Evolutionary conservation across 257 asterid species (phyloP).

Genomic region (Echium plantagineum): DNA sequence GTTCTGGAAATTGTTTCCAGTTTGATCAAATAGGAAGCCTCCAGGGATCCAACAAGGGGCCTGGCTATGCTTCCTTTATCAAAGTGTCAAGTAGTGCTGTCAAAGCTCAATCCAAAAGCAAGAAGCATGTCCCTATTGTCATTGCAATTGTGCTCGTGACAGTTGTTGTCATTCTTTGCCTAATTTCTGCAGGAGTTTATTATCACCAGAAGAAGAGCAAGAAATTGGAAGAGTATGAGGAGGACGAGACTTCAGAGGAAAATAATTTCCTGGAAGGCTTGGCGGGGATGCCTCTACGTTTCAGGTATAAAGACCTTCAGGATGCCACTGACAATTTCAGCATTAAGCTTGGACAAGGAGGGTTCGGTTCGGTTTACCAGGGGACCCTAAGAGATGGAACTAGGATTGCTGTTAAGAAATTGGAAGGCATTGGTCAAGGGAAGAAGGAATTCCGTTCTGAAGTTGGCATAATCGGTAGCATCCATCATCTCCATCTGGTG

Average conservation of each 20-base stretch:
- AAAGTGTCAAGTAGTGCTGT: slow-evolving; percentile 23
- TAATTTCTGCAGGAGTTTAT: slow-evolving; percentile 32
- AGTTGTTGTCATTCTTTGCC: slow-evolving; percentile 29
- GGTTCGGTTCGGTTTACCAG: slow-evolving; percentile 87
- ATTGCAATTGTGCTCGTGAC: slow-evolving; percentile 40
- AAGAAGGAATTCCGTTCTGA: slow-evolving; percentile 97
- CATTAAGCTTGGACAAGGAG: slow-evolving; percentile 94
- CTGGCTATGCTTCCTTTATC: slow-evolving; percentile 27
- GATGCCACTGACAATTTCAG: slow-evolving; percentile 55
- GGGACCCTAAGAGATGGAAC: slow-evolving; percentile 75
- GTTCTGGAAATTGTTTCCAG: slow-evolving; percentile 54
- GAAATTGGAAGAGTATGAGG: slow-evolving; percentile 36
- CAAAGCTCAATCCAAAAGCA: slow-evolving; percentile 17
- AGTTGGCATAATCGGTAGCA: slow-evolving; percentile 94
- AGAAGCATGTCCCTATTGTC: slow-evolving; percentile 29
- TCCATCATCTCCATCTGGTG: slow-evolving; percentile 81
- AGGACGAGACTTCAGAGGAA: slow-evolving; percentile 51
- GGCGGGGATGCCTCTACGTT: slow-evolving; percentile 93
- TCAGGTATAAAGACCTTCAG: slow-evolving; percentile 63
- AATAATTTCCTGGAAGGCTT: slow-evolving; percentile 64
- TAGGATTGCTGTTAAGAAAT: slow-evolving; percentile 63
- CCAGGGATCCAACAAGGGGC: slow-evolving; percentile 27
- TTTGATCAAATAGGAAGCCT: slow-evolving; percentile 62
- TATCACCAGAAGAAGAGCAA: slow-evolving; percentile 29
- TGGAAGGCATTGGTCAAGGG: slow-evolving; percentile 95